These are phyloP conservation scores for Microsporum ferrugineum DNA, from an alignment of 2,329 filamentous ascomycete species.

Conservation along the genomic window DNA sequence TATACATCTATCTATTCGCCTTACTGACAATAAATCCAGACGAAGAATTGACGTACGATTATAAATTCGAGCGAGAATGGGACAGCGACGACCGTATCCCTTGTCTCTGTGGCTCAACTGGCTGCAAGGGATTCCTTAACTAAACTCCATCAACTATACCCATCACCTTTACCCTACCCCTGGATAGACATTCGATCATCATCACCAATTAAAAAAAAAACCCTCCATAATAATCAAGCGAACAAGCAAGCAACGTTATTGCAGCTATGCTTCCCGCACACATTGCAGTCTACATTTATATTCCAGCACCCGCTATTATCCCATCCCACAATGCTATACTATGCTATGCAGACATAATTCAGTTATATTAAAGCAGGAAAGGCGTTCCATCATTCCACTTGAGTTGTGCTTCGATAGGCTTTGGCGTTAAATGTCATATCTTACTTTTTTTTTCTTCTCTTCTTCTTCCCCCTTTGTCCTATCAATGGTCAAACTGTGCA, in stretches of 20 bases:
- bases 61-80: slow-evolving; percentile 98
- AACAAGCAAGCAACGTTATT: not conserved
- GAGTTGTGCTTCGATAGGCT: not conserved
- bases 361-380: not conserved
- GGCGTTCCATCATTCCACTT: not conserved
- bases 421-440: not conserved
- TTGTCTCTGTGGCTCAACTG: slow-evolving; percentile 88
- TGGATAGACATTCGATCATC: not conserved
- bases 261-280: not conserved
- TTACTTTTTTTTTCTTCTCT: not conserved
- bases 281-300: not conserved
- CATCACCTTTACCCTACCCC: not conserved
- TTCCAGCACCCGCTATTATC: not conserved
- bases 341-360: not conserved
- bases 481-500: not conserved
- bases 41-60: slow-evolving; percentile 98
- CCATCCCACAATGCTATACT: not conserved
- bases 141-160: slow-evolving; percentile 28
- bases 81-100: slow-evolving; percentile 91
- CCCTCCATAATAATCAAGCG: not conserved
- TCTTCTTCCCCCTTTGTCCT: not conserved
- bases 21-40: slow-evolving; percentile 46
- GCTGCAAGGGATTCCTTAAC: slow-evolving; percentile 98
- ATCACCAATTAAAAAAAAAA: not conserved
- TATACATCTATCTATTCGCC: not conserved